Evolutionary conservation across 345 rosid genomes (phyloP), one percentile per base, ranked within the genome.

Genomic region (Ricinus communis): DNA sequence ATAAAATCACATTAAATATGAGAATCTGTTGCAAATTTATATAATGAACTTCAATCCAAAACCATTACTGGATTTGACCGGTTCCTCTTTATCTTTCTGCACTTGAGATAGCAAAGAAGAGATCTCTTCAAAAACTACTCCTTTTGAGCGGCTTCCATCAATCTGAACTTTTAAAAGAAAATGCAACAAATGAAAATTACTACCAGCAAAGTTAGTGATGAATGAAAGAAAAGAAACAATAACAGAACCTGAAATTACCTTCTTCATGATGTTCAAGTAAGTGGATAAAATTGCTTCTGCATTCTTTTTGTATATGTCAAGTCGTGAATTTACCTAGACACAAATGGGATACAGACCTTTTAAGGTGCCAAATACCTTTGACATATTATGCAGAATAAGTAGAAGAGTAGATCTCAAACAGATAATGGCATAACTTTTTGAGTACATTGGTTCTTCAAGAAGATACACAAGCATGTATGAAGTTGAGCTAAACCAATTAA

Each of bases 301-400:
- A 71, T 94, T 88, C 77, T 86, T 77, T 76, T 90, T 90, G 88
- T 90, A 91, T 84, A 88, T 86, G 74, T 93, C 83, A 69, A 93
- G 69, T 4, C 96, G 90, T 49, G 93, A 77, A 79, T 88, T 93
- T 18, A 83, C 97, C 98, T 90, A 51, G 60, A 50, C 54, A 70
- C 28, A 67, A 71, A 28, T 24, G 28, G 57, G 38, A 16, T 25
- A 69, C 69, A 55, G 14, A 55, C 49, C 24, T 68, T 40, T 50
- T 24, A 22, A 55, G 71, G 70, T 61, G 18, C 49, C 40, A 60
- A 51, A 59, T 54, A 31, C 25, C 22, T 24, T 27, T 51, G 59
- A 24, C 33, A 24, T 16, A 38, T 41, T 41, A 19, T 33, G 6
- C 38, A 33, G 6, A 6, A 33, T 33, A 33, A 33, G 38, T 33